Base-by-base conservation (phyloP, 768 basidiomycete species). In the Leucosporidium creatinivorum region DNA sequence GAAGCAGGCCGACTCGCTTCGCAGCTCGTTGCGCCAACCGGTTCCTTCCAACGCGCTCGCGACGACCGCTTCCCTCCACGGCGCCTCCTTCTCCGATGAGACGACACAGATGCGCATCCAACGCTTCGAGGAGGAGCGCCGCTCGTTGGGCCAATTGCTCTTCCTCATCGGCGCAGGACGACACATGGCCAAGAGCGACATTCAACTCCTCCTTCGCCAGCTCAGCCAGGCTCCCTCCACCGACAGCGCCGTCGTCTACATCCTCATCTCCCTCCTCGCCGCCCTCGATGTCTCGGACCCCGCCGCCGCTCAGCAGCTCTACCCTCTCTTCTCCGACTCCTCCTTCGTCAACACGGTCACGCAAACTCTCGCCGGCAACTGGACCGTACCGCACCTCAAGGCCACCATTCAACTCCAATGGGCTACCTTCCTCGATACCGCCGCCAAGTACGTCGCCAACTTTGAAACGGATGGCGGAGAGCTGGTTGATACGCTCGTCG, bases 391-490 rank as follows among this genome's bases (percentile, higher is more conserved):
- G 3, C 78, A 81, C 2, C 78, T 94, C 21, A 89, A 87, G 74
- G 86, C 89, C 0, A 82, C 83, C 2, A 75, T 93, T 8, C 78
- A 88, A n/a, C 82, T 96, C 49, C 89, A 90, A 75, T 93, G 91
- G 90, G 88, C 91, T 0, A 81, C 93, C 66, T 90, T 91, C 77
- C 80, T 91, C 71, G 86, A 89, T 1, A 86, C 89, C 69, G 83
- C 85, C 9, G 82, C 90, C 30, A 86, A 87, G 75, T 83, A 84
- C 25, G 81, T 82, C 6, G 77, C 92, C 48, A 87, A 89, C 72
- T 82, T 66, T 25, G 73, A 89, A 86, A 3, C 87, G 86, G 78
- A 85, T 82, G 69, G 86, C 49, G 70, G 68, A 28, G 77, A 89
- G 2, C 12, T 88, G 62, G 82, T 93, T 51, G 91, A 93, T 77